A percentile compares a stretch with the other conserved stretches of the same genome.
Conservation (phyloP, 345 rosid genomes). For the Gossypium arboreum region DNA sequence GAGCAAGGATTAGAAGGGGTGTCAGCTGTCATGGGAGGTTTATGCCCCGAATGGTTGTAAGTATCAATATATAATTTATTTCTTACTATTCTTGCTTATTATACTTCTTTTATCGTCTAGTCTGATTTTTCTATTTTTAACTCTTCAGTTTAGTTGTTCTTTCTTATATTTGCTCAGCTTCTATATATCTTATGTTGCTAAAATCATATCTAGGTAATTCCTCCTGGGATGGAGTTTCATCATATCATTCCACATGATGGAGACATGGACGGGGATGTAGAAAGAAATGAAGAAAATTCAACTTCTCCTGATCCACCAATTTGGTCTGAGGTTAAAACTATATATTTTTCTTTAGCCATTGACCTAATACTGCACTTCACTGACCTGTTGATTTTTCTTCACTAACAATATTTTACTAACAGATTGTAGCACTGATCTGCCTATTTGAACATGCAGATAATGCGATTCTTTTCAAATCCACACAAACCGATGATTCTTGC, state of each 20-base stretch:
- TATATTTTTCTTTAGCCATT: constrained; percentile 4
- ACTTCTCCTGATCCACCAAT: constrained; percentile 66
- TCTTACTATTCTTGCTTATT: background rate
- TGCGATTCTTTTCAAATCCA: constrained; percentile 76
- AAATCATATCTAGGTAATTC: constrained; percentile 54
- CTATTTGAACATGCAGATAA: constrained; percentile 44
- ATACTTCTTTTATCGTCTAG: background rate
- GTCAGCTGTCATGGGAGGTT: constrained; percentile 70
- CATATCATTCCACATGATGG: constrained; percentile 70
- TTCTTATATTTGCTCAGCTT: background rate
- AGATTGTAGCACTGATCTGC: constrained; percentile 5
- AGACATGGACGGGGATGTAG: constrained; percentile 62
- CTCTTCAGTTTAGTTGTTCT: background rate
- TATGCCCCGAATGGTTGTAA: constrained; percentile 74
- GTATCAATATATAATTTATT: constrained; percentile 28
- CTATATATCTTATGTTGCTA: background rate
- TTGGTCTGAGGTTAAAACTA: constrained; percentile 64
- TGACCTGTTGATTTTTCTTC: background rate
- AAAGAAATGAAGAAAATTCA: constrained; percentile 50
- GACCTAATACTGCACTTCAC: background rate
- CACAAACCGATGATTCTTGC: constrained; percentile 82
- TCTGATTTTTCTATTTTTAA: background rate
- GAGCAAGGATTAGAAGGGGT: constrained; percentile 69
- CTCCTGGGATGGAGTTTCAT: constrained; percentile 96
- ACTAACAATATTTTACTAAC: background rate